Evolutionary conservation across 164 flowering plant genomes (phyloP).

Genomic region (Stephania japonica): DNA sequence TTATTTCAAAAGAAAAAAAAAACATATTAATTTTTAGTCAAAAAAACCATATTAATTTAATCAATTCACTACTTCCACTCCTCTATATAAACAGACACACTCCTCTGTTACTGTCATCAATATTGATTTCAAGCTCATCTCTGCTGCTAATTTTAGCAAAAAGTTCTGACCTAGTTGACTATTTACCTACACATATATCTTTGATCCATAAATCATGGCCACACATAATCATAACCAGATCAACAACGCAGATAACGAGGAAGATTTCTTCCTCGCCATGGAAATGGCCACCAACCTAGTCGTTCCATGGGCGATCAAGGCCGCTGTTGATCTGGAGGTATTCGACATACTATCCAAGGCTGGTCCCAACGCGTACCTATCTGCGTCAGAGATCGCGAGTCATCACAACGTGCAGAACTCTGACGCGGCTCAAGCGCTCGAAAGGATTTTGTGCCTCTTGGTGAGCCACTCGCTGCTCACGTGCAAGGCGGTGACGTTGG

Average conservation of each 20-base stretch:
- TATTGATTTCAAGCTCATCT: too few relatives aligned
- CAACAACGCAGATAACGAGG: background rate
- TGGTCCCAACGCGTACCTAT: background rate
- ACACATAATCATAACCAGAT: background rate
- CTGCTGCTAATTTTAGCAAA: too few relatives aligned
- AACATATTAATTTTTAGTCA: too few relatives aligned
- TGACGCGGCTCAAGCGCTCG: background rate
- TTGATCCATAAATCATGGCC: background rate
- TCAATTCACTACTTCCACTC: too few relatives aligned
- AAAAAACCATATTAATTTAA: too few relatives aligned
- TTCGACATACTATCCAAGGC: background rate
- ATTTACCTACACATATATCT: too few relatives aligned
- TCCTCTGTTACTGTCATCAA: too few relatives aligned
- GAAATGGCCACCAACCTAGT: background rate
- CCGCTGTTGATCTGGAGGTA: background rate
- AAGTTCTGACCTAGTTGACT: too few relatives aligned
- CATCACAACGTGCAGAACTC: background rate
- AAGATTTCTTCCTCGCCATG: background rate
- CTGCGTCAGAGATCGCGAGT: background rate
- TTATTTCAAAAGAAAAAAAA: too few relatives aligned
- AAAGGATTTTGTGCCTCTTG: background rate
- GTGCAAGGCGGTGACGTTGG: background rate
- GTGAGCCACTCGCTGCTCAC: background rate
- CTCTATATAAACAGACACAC: too few relatives aligned
- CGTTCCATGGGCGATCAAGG: background rate